Evolutionary conservation across 345 rosid genomes (phyloP).

Genomic region (Arabidopsis suecica): DNA sequence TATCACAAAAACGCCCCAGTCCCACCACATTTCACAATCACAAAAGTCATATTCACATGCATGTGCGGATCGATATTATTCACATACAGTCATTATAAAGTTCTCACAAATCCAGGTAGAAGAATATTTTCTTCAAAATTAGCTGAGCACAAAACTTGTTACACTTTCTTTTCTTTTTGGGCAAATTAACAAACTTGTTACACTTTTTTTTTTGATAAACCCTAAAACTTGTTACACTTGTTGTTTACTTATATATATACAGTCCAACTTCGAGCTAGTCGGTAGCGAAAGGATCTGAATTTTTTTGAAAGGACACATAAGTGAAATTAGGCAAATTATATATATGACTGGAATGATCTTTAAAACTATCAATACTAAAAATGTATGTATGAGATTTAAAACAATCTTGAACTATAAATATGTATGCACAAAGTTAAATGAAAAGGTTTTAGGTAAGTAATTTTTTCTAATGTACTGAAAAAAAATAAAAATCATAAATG

Average conservation of each 20-base stretch:
- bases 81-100: slow-evolving; percentile 15
- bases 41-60: slow-evolving; percentile 44
- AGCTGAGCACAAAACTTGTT: background rate
- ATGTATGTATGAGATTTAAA: background rate
- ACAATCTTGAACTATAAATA: background rate
- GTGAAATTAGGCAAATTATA: background rate
- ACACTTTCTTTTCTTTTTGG: background rate
- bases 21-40: slow-evolving; percentile 44
- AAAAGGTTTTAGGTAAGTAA: background rate
- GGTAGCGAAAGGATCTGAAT: background rate
- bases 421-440: background rate
- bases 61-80: slow-evolving; percentile 31
- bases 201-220: no score
- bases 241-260: background rate
- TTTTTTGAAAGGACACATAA: background rate
- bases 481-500: background rate
- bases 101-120: background rate
- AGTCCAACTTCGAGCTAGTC: background rate
- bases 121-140: background rate
- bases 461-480: background rate
- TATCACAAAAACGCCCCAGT: slow-evolving; percentile 16
- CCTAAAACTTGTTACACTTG: background rate
- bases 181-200: no score
- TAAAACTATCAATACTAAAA: background rate
- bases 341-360: background rate